Base-by-base conservation (phyloP, 2,329 filamentous ascomycete genomes). In the Dothistroma septosporum region DNA sequence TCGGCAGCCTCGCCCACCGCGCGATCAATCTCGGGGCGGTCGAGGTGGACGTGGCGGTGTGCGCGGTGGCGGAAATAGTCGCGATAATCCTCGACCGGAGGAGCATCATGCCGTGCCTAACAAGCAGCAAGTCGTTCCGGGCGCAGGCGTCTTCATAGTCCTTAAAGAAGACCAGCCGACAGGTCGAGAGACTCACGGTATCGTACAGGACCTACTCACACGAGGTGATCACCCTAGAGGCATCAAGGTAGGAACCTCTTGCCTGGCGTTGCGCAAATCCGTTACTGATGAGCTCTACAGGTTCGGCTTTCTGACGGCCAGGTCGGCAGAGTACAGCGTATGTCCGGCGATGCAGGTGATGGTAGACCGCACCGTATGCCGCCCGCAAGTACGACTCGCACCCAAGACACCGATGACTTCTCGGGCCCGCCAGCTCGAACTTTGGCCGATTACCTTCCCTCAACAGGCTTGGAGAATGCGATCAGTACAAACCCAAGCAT, bases 141-240 rank as follows among this genome's bases (percentile, higher is more conserved):
- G 88, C 37, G 83, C 86, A 4, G 64, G 71, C 4, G 90, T 92
- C 57, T 88, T 86, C 53, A 90, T 93, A 58, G 80, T 92, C 0
- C 80, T 92, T 33, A 93, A 93, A 69, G 80, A 83, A 62, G 89
- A 93, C 74, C 90, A 93, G 72, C 83, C 83, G 1, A 91, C 88
- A 0, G 90, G 89, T 7, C 82, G 83, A 50, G 86, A 90, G 68
- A 89, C 91, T 1, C 78, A 80, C 49, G 90, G 90, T 24, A 74
- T 80, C 5, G 85, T 93, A 1, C 80, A 82, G 56, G 84, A 91
- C 50, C 74, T 92, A 0, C 79, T 93, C 53, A 92, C 89, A 1
- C 79, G 83, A 1, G 88, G 88, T 28, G 85, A 92, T 66, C 90
- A 93, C 69, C 88, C 88, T 2, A 82, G 88, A 10, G 90, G 90